Percentiles rank a stretch among this genome's conserved stretches.
Evolutionary conservation across 192 early-diverging fungal genomes (phyloP).

Genomic region (Coemansia sp.): DNA sequence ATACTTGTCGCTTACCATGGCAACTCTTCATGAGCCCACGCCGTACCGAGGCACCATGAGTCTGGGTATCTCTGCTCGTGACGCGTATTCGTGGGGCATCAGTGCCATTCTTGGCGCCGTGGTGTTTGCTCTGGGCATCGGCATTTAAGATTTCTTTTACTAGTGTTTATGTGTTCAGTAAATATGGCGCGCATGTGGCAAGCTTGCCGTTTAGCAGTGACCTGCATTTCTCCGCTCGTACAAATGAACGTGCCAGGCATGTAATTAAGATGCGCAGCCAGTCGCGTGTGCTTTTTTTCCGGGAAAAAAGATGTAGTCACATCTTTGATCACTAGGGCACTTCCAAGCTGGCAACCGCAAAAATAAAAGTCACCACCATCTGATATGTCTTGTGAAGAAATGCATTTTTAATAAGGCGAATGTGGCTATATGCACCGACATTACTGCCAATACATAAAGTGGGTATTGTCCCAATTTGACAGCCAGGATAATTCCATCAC

Average conservation of each 20-base stretch:
- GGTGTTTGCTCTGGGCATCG: slow-evolving; percentile 17
- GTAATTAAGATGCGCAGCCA: no score
- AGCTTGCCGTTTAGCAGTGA: neutral
- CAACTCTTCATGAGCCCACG: slow-evolving; percentile 7
- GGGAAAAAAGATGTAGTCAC: no score
- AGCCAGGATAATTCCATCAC: neutral
- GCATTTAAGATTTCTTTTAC: slow-evolving; percentile 4
- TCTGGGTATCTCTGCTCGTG: slow-evolving; percentile 1
- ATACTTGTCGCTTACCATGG: neutral
- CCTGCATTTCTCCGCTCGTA: slow-evolving; percentile 2
- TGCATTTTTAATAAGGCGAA: no score
- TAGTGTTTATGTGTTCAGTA: neutral
- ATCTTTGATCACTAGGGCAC: no score
- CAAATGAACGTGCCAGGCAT: neutral
- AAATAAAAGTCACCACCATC: no score
- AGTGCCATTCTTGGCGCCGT: slow-evolving; percentile 12
- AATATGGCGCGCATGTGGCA: no score
- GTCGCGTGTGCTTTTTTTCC: no score
- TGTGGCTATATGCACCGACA: no score
- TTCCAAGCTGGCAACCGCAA: no score
- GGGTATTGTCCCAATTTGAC: no score
- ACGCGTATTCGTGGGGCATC: slow-evolving; percentile 14
- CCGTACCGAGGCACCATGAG: slow-evolving; percentile 6
- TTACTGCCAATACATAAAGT: no score
- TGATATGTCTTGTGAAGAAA: no score